A percentile compares a stretch with the other conserved stretches of the same genome.
Evolutionary conservation across 1,284 basidiomycete species (phyloP).

Genomic region (Schizophyllum commune): DNA sequence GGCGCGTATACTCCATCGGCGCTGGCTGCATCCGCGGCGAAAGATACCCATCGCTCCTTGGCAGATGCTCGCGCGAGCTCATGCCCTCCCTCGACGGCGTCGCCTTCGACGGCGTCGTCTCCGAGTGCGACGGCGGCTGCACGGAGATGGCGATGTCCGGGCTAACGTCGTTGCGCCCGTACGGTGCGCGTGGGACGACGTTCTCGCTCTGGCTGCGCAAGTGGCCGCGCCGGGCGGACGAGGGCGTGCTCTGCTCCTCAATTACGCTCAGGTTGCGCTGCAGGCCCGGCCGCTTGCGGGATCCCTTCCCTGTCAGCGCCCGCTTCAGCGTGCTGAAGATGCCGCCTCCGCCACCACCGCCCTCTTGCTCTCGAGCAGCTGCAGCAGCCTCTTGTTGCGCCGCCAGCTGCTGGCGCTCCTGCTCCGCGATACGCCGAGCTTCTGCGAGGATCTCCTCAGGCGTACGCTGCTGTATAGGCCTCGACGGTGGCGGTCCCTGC

Average conservation of each 20-base stretch:
- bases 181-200: background rate
- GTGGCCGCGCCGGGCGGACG: background rate
- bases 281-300: background rate
- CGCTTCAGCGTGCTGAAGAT: background rate
- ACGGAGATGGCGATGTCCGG: background rate
- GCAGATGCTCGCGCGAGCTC: background rate
- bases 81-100: background rate
- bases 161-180: background rate
- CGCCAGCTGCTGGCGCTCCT: background rate
- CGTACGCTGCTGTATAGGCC: background rate
- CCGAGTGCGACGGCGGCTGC: background rate
- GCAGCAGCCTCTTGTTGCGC: background rate
- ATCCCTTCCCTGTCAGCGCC: background rate
- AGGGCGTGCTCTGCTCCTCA: background rate
- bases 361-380: background rate
- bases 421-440: background rate
- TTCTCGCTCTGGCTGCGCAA: background rate
- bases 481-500: no score
- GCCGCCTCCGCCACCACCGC: no score
- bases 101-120: background rate
- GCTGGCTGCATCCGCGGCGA: background rate
- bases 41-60: background rate
- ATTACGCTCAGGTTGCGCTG: background rate
- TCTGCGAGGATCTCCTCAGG: background rate
- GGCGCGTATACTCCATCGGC: background rate